Evolutionary conservation across 495 filamentous ascomycete species (phyloP).

Genomic region (Trichocladium antarcticum): DNA sequence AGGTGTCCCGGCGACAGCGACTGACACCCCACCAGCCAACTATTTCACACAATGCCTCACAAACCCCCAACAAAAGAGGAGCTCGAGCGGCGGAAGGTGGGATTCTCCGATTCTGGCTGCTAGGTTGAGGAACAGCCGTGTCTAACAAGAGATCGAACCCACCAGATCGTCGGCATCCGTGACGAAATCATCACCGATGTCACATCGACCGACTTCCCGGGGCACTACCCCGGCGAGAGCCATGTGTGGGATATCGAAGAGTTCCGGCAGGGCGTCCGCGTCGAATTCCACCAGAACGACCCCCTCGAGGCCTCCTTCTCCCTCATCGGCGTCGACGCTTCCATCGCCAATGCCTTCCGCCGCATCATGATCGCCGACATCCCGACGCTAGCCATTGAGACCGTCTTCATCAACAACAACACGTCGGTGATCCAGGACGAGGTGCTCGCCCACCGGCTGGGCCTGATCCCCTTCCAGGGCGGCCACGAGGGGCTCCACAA

Average conservation of each 20-base stretch:
- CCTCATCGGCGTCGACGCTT: constrained; percentile 79
- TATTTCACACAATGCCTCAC: constrained; percentile 30
- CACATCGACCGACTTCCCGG: constrained; percentile 78
- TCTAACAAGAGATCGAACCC: constrained; percentile 2
- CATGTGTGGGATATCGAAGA: constrained; percentile 71
- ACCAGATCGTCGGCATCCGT: constrained; percentile 72
- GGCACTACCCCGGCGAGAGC: constrained; percentile 83
- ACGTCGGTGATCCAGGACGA: constrained; percentile 97
- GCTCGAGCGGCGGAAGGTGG: constrained; percentile 33
- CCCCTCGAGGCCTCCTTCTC: constrained; percentile 73
- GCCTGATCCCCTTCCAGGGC: constrained; percentile 80
- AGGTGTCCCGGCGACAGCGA: neutral
- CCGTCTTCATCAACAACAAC: constrained; percentile 84
- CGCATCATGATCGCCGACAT: constrained; percentile 94
- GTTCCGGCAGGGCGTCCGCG: constrained; percentile 54
- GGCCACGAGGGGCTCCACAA: constrained; percentile 60
- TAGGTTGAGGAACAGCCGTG: no score
- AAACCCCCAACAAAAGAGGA: constrained; percentile 32
- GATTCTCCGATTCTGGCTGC: neutral
- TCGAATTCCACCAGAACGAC: constrained; percentile 76
- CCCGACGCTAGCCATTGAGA: constrained; percentile 85
- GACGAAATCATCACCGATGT: constrained; percentile 81
- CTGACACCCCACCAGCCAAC: constrained; percentile 10
- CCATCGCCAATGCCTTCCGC: constrained; percentile 95
- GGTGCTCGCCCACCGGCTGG: constrained; percentile 78